Evolutionary conservation across 2,329 filamentous ascomycete genomes (phyloP), one percentile per base, ranked within the genome.

Genomic region (Bipolaris zeicola): DNA sequence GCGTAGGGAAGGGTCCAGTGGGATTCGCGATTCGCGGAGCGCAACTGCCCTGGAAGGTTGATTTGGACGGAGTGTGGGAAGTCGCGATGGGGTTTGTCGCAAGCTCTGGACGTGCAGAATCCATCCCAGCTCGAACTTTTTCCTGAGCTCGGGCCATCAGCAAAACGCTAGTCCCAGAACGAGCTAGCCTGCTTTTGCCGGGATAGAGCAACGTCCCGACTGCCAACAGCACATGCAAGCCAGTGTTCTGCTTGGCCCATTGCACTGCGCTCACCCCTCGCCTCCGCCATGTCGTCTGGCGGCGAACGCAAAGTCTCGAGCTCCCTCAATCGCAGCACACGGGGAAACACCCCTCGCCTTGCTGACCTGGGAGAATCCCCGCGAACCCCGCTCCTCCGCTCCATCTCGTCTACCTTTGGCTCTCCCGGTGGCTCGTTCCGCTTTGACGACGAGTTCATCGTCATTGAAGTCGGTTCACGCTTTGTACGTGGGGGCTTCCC

Each of bases 401-500:
- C 64, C 81, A 87, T 68, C 79, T 88, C 68, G 63, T 82, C 82
- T 18, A 80, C 82, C 49, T 85, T 82, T 62, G 83, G 83, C 28
- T 87, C 86, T 5, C 84, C 85, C 2, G 80, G 82, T 43, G 79
- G 80, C 31, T 80, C 79, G 22, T 86, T 83, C 60, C 84, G 86
- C 18, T 70, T 73, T 46, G 82, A 86, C 55, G 92, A 96, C 67
- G 95, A 99, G 69, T 95, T 97, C 64, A 82, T 89, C 6, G 84
- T 99, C 39, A 81, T 97, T 49, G 92, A 98, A 73, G 75, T 98
- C 34, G 93, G 92, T 1, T 85, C 90, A 8, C 86, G 94, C 20
- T 89, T 87, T 75, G 76, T 98, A 24, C 87, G 89, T 42, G 88
- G 89, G 8, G 95, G 95, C 0, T 95, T 97, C 71, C 91, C 93